Base-by-base conservation (phyloP, 23 red algal species). In the Gracilaria caudata region DNA sequence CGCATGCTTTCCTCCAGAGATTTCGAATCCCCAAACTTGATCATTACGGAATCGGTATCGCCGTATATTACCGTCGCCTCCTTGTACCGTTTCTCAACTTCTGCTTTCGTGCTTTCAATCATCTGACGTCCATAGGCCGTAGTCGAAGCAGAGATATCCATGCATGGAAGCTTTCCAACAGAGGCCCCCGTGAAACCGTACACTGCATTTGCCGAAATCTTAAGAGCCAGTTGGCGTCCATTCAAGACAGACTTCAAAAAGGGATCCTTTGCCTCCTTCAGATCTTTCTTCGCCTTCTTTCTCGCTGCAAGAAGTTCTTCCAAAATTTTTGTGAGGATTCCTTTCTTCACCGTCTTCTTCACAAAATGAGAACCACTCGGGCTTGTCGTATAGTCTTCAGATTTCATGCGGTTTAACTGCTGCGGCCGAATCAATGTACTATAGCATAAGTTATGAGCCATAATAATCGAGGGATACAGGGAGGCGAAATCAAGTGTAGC, bases 11-110 rank as follows among this genome's bases (percentile, higher is more conserved):
- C 89, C 30, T 74, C 86, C 28, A 93, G 47, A 51, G 68, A 86
- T 36, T 80, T 82, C 29, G 71, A 72, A 7, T 76, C 81, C 30
- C 88, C 89, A 86, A 99, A 99, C 59, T 95, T 99, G 43, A 99
- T 90, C 97, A 99, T 99, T 11, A 99, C 93, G 43, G 97, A 99
- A 83, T 99, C 97, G 4, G 97, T 99, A 51, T 99, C 97, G 1
- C 97, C 97, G 68, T 99, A 99, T 41, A 99, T 95, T 12, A 99
- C 97, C 36, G 61, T 54, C 40, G 93, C 82, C 9, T 86, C 90
- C 51, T 94, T 94, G 56, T 94, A 99, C 36, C 81, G 51, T 51
- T 84, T 86, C 40, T 95, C 93, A 19, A 99, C 93, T 25, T 86
- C 81, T 10, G 40, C 41, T 40, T 91, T 90, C 29, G 97, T 99